Base-by-base conservation (phyloP, 208 protist species). In the Acanthamoeba royreba region DNA sequence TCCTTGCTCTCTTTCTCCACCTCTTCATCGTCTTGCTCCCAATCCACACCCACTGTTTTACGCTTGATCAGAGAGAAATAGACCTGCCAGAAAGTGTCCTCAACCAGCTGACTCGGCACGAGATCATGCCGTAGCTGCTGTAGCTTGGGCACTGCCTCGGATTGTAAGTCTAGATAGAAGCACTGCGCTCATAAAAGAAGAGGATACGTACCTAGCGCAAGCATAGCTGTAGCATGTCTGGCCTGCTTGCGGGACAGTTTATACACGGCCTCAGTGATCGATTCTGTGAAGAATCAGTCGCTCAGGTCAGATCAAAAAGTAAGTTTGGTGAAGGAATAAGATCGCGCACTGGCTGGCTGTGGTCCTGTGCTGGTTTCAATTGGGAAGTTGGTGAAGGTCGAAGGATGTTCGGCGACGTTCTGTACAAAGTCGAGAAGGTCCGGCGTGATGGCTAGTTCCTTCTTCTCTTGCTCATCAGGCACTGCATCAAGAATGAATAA, bases 361-460 rank as follows among this genome's bases (percentile, higher is more conserved):
- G 77, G 40, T 25, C 77, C 77, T 38, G 19, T 53, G 1, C 1
- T 17, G 19, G 77, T 86, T 17, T 86, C 46, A 13, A 86, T 45
- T 5, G 77, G 77, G 46, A 58, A 86, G 43, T 86, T 86, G 77
- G 46, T 47, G 46, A 86, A 86, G 19, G 77, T 86, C 4, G 77
- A 58, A 22, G 77, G 77, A 55, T 86, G 77, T 25, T 86, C 77
- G 40, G 45, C 53, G 4, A 86, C 77, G 77, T 86, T 86, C 77
- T 86, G 45, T 38, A 86, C 77, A 86, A 86, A 86, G 45, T 86
- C 77, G 25, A 86, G 28, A 38, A 86, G 77, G 0, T 86, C 45
- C 25, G 43, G 19, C 28, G 77, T 86, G 43, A 86, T 86, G 13
- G 45, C 77, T 19, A 86, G 45, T 38, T 47, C 77, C 77, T 86